Conservation (phyloP, 1,284 basidiomycete species). For the Phenoliferia sp. region DNA sequence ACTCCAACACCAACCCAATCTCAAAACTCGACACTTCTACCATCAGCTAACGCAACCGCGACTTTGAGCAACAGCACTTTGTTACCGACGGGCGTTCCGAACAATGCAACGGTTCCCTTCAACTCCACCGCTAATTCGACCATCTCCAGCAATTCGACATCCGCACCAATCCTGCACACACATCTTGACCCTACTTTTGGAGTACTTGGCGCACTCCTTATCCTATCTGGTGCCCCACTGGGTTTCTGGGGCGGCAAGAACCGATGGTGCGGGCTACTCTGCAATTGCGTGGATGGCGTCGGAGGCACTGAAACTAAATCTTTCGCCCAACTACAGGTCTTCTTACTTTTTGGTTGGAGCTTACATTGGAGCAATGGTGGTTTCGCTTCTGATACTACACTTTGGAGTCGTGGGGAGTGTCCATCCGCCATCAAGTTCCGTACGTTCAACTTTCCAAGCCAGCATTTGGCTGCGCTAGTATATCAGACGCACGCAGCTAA, state of each 20-base stretch:
- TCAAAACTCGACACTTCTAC: too few species aligned
- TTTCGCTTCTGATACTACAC: conserved; percentile 79
- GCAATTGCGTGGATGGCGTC: background rate
- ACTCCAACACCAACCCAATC: too few species aligned
- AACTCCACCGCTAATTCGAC: background rate
- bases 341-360: conserved; percentile 87
- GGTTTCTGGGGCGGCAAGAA: conserved; percentile 90
- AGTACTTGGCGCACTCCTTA: conserved; percentile 59
- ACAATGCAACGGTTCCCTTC: too few species aligned
- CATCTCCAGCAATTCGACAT: background rate
- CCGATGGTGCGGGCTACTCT: conserved; percentile 59
- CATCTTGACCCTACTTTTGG: conserved; percentile 82
- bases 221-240: conserved; percentile 81
- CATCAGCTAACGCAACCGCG: too few species aligned
- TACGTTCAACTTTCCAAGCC: background rate
- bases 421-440: conserved; percentile 56
- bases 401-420: conserved; percentile 79
- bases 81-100: too few species aligned
- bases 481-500: conserved; percentile 32
- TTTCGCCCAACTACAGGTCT: conserved; percentile 54
- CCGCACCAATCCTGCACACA: conserved; percentile 53
- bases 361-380: conserved; percentile 78
- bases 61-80: too few species aligned
- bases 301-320: background rate
- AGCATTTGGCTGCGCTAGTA: background rate